Base-by-base conservation (phyloP, 225 moss, liverwort and hornwort species). In the Polytrichum commune region DNA sequence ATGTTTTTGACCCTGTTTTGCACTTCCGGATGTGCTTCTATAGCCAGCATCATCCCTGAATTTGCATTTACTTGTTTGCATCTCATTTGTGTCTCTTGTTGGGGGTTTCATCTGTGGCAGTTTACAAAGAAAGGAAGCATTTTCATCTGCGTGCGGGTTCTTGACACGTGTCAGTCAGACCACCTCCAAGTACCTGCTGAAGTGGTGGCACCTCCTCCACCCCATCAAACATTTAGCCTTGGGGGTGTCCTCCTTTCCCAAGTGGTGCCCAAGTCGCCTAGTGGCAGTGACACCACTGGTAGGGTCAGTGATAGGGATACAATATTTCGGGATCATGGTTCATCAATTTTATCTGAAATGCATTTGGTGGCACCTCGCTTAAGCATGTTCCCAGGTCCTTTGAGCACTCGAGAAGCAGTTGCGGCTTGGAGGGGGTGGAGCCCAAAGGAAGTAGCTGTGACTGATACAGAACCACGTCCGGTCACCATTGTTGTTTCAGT, bases 71-170 rank as follows among this genome's bases (percentile, higher is more conserved):
- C 10, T 38, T 10, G 10, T 38, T 38, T 38, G 38, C 28, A 24
- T 6, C 55, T 29, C 35, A 54, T 66, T 56, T 23, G 5, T 28
- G 4, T 18, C 8, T 53, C 73, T 5, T 46, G 46, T 46, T 46
- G 46, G 38, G 26, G 46, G 13, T 46, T 46, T 46, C 16, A 3
- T 62, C 19, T 53, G 13, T 46, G 70, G 70, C 86, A 93, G 90
- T 89, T 90, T 46, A 93, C 89, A 13, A 90, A 80, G 72, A 72
- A 93, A 38, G 90, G 89, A 25, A 86, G 85, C 75, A 84, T 93
- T 5, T 60, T 88, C 61, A 64, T 93, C 6, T 93, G 90, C 64
- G 80, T 90, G 55, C 82, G 92, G 54, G 72, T 79, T 54, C 80
- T 87, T 30, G 85, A 92, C 55, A 66, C 69, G 27, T 65, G 69